These are phyloP conservation scores for Acer yangbiense DNA, from an alignment of 345 rosid genomes.

Conservation along the genomic window DNA sequence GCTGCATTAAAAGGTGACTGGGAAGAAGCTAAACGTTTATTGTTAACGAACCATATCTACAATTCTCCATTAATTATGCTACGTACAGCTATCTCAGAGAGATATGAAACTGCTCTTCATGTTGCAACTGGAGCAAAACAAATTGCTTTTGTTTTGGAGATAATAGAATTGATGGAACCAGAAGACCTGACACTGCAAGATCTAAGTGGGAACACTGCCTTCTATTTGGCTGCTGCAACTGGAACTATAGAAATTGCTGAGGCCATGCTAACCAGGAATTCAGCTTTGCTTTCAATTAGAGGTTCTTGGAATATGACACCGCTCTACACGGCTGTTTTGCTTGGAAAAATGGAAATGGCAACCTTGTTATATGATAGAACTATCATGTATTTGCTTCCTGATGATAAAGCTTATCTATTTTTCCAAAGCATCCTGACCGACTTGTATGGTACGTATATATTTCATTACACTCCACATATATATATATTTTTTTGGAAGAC, in stretches of 20 bases:
- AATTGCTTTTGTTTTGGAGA: no score
- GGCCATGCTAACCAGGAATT: not conserved
- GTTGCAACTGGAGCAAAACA: not conserved
- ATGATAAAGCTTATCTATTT: not conserved
- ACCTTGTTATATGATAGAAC: not conserved
- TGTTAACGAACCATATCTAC: no score
- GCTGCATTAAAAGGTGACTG: not conserved
- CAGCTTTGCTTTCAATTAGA: not conserved
- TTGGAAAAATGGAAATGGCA: not conserved
- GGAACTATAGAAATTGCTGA: not conserved
- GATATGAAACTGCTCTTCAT: not conserved
- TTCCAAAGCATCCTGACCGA: not conserved
- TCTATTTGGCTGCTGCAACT: constrained; percentile 9
- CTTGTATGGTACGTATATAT: no score
- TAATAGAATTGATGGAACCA: no score
- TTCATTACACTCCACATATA: no score
- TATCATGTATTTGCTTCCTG: not conserved
- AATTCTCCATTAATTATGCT: not conserved
- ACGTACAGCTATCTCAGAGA: not conserved
- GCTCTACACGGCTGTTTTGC: not conserved
- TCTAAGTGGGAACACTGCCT: constrained; percentile 5
- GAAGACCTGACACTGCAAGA: not conserved
- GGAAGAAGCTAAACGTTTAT: not conserved
- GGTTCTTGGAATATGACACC: not conserved
- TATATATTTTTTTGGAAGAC: no score